These are phyloP conservation scores for Chalaropsis ovoidea DNA, from an alignment of 2,329 filamentous ascomycete genomes.

Conservation along the genomic window DNA sequence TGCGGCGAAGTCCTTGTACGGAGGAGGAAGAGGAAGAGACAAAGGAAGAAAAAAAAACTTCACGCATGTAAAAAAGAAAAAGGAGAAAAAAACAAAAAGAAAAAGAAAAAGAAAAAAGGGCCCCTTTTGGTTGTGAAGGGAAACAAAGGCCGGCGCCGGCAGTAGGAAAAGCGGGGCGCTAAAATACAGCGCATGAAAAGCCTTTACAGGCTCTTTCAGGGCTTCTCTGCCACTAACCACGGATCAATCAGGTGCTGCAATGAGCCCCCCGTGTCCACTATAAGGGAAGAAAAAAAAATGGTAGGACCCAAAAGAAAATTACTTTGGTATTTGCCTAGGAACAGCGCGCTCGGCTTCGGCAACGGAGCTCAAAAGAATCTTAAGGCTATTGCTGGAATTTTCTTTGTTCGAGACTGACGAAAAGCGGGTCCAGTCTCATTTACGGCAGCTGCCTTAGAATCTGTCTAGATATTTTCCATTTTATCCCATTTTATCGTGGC, in stretches of 20 bases:
- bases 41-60: background rate
- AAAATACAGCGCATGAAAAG: background rate
- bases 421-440: background rate
- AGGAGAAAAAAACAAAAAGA: background rate
- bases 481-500: background rate
- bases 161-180: background rate
- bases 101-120: background rate
- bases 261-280: background rate
- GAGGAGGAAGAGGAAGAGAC: background rate
- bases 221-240: background rate
- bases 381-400: conserved; percentile 4
- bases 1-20: background rate
- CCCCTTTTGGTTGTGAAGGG: background rate
- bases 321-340: background rate
- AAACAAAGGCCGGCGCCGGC: conserved; percentile 1
- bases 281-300: background rate
- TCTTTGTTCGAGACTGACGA: conserved; percentile 6
- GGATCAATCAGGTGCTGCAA: background rate
- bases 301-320: background rate
- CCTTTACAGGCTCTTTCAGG: background rate
- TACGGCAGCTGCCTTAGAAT: background rate
- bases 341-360: background rate
- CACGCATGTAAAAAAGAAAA: background rate
- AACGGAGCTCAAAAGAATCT: conserved; percentile 2
- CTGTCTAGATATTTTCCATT: background rate